A percentile compares a stretch with the other conserved stretches of the same genome.
These are phyloP conservation scores for Cercospora beticola DNA, from an alignment of 2,329 filamentous ascomycete species.

Conservation along the genomic window DNA sequence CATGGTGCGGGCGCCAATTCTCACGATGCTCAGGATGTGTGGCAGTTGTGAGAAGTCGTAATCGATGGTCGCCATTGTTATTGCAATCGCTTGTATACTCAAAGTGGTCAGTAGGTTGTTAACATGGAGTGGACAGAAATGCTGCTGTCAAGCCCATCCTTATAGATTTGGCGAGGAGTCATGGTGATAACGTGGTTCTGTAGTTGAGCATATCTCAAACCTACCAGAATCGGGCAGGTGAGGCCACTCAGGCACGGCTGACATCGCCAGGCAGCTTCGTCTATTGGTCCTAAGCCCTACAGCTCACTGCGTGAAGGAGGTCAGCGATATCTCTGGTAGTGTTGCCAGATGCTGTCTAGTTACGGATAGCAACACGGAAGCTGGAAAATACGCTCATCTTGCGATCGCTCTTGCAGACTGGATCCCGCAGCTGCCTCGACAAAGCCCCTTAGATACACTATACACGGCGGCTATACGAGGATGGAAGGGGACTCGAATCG, in stretches of 20 bases:
- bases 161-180: background rate
- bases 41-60: background rate
- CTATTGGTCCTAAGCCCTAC: background rate
- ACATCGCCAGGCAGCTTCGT: background rate
- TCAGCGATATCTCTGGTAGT: background rate
- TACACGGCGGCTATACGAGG: no score
- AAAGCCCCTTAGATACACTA: no score
- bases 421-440: no score
- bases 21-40: background rate
- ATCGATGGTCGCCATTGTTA: background rate
- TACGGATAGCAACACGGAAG: no score
- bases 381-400: no score
- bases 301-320: background rate
- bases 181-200: background rate
- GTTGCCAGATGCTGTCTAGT: no score
- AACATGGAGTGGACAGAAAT: background rate
- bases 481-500: no score
- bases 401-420: no score
- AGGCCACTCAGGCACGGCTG: background rate
- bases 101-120: background rate
- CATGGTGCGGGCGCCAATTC: background rate
- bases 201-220: background rate
- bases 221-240: background rate
- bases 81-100: background rate
- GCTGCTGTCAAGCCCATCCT: background rate